Conservation (phyloP, 2,329 filamentous ascomycete genomes). For the Trichoderma citrinoviride region DNA sequence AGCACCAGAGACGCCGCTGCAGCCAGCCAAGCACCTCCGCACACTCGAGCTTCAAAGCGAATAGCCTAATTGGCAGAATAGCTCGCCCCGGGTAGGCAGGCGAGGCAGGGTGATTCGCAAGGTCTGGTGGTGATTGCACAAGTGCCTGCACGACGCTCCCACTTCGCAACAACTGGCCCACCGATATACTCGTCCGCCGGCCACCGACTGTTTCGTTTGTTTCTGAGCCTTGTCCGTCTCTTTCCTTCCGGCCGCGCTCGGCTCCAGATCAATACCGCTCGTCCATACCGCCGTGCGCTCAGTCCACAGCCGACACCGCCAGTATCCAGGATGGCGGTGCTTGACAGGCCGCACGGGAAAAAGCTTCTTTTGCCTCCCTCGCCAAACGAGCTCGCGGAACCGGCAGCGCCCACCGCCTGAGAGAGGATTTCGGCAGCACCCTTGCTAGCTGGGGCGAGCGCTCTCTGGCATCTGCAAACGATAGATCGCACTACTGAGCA, state of each 20-base stretch:
- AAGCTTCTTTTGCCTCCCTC: slow-evolving; percentile 16
- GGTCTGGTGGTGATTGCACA: neutral
- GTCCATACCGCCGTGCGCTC: neutral
- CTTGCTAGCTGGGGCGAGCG: slow-evolving; percentile 15
- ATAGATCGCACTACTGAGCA: slow-evolving; percentile 18
- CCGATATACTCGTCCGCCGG: slow-evolving; percentile 13
- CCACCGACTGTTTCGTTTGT: slow-evolving; percentile 18
- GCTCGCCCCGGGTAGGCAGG: neutral
- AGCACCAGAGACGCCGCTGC: neutral
- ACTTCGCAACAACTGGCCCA: neutral
- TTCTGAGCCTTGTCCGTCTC: neutral
- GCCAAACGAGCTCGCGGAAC: slow-evolving; percentile 23
- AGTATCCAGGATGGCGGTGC: slow-evolving; percentile 16
- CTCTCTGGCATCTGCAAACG: slow-evolving; percentile 18
- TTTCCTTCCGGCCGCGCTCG: neutral
- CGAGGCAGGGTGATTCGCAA: neutral
- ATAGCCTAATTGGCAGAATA: slow-evolving; percentile 8
- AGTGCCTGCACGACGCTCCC: neutral
- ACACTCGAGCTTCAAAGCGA: neutral
- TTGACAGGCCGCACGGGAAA: slow-evolving; percentile 14
- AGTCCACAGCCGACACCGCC: slow-evolving; percentile 20
- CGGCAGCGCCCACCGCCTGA: slow-evolving; percentile 23
- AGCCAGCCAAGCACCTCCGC: slow-evolving; percentile 7
- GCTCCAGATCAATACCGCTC: neutral
- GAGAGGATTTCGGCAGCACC: slow-evolving; percentile 23